Evolutionary conservation across 164 flowering plant species (phyloP).

Genomic region (Buxus sempervirens): DNA sequence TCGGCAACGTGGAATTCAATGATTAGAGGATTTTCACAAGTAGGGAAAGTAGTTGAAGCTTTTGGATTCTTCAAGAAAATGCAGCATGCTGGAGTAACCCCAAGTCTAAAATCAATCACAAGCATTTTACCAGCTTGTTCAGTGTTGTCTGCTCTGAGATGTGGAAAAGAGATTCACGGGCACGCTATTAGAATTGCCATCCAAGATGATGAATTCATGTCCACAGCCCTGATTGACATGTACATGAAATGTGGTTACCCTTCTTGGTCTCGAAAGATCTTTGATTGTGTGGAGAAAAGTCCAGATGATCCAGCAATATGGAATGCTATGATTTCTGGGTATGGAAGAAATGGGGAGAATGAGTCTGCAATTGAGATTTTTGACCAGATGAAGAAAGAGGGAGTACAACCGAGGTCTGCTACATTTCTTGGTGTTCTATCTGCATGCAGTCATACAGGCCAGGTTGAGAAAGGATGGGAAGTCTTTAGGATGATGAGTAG

Average conservation of each 20-base stretch:
- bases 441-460: conserved; percentile 58
- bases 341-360: conserved; percentile 61
- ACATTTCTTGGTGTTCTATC: conserved; percentile 52
- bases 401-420: conserved; percentile 45
- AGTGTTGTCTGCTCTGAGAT: conserved; percentile 25
- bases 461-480: conserved; percentile 46
- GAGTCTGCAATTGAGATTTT: conserved; percentile 57
- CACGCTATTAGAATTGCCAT: conserved; percentile 33
- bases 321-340: conserved; percentile 82
- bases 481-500: conserved; percentile 47
- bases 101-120: conserved; percentile 54
- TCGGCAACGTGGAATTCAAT: conserved; percentile 71
- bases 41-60: conserved; percentile 41
- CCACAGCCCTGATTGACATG: conserved; percentile 65
- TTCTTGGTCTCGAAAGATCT: conserved; percentile 37
- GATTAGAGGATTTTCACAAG: conserved; percentile 57
- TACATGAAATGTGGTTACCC: conserved; percentile 72
- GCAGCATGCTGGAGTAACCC: conserved; percentile 38
- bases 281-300: conserved; percentile 34
- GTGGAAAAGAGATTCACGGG: conserved; percentile 65
- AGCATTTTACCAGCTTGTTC: conserved; percentile 62
- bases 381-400: conserved; percentile 37
- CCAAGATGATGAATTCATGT: conserved; percentile 43
- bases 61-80: conserved; percentile 49
- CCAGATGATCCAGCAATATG: conserved; percentile 58